These are phyloP conservation scores for Malus hybrid DNA, from an alignment of 331 rosid genomes.

Conservation along the genomic window DNA sequence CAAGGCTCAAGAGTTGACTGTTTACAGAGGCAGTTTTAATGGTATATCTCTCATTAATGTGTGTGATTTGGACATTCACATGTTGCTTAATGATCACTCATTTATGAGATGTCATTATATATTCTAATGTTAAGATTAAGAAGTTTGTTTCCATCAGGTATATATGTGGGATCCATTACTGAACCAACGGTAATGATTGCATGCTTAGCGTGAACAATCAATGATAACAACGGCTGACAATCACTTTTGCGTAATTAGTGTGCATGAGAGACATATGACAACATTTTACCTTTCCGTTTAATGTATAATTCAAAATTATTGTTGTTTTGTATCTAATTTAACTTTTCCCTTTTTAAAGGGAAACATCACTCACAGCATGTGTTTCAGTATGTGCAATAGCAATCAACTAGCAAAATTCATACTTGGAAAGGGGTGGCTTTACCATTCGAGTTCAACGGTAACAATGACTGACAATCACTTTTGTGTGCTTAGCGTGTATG, in stretches of 20 bases:
- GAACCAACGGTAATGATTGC: not conserved
- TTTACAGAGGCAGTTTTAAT: not conserved
- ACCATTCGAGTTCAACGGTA: no score
- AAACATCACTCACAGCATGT: not conserved
- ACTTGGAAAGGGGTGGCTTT: no score
- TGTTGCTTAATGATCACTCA: not conserved
- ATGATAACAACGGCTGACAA: not conserved
- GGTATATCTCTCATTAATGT: not conserved
- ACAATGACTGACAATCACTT: not conserved
- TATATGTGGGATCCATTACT: not conserved
- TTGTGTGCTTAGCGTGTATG: not conserved
- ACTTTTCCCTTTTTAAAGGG: not conserved
- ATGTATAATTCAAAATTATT: not conserved
- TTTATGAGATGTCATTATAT: not conserved
- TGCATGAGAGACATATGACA: not conserved
- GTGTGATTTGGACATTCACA: not conserved
- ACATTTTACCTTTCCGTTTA: not conserved
- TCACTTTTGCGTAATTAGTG: not conserved
- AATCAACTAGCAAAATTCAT: no score
- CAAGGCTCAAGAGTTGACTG: not conserved
- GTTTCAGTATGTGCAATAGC: not conserved
- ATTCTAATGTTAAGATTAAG: not conserved
- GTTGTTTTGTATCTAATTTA: not conserved
- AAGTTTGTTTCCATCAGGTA: not conserved
- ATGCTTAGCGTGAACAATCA: not conserved